Conservation (phyloP, 2,329 filamentous ascomycete species). For the Grosmannia huntii region DNA sequence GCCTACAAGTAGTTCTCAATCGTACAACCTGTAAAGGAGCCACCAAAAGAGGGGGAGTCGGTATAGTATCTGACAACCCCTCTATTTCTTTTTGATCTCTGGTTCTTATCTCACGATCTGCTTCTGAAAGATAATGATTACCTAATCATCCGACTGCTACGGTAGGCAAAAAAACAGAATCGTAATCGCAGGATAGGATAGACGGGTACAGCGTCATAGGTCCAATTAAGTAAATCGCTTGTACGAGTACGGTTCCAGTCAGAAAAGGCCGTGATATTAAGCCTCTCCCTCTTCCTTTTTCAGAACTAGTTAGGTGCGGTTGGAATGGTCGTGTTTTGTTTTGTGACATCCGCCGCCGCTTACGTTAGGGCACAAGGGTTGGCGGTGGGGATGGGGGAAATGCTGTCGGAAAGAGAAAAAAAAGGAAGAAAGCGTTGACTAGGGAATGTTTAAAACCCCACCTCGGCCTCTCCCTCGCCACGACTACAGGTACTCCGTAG, state of each 20-base stretch:
- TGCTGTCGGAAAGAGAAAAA: neutral
- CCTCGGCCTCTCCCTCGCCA: neutral
- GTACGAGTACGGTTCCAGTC: too few species aligned
- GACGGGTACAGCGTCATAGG: too few species aligned
- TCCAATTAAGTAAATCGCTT: neutral
- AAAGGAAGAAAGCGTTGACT: neutral
- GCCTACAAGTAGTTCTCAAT: neutral
- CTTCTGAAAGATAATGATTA: neutral
- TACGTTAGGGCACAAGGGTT: neutral
- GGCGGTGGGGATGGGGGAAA: neutral
- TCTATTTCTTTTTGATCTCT: too few species aligned
- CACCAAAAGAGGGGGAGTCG: neutral
- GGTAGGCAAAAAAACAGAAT: too few species aligned
- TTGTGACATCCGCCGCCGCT: neutral
- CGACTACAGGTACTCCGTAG: neutral
- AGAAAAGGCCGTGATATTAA: neutral
- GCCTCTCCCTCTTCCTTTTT: neutral
- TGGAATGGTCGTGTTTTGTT: neutral
- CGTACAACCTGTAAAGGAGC: neutral
- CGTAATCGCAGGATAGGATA: too few species aligned
- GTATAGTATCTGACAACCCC: too few species aligned
- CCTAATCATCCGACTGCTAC: neutral
- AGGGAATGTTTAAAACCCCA: neutral
- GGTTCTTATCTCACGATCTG: too few species aligned
- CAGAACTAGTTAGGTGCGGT: neutral